A percentile compares a stretch with the other conserved stretches of the same genome.
Conservation (phyloP, 108 stramenopile species). For the Conticribra guillardii region DNA sequence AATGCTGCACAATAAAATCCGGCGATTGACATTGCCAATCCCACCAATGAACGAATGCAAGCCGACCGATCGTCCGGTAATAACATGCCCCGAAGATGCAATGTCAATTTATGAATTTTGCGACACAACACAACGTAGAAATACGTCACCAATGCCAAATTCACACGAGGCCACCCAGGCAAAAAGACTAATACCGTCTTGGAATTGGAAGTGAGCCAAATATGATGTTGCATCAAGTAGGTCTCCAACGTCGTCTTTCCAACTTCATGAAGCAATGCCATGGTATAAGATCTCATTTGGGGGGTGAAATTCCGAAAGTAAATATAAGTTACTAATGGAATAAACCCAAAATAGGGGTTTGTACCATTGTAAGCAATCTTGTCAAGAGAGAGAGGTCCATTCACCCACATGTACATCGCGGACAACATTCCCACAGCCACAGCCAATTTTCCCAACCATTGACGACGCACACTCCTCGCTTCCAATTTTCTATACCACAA, state of each 20-base stretch:
- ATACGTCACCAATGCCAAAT: constrained; percentile 73
- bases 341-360: constrained; percentile 95
- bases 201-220: constrained; percentile 93
- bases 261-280: constrained; percentile 88
- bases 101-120: constrained; percentile 68
- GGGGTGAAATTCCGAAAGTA: constrained; percentile 95
- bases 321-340: constrained; percentile 93
- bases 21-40: constrained; percentile 41
- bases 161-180: constrained; percentile 83
- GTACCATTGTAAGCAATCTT: constrained; percentile 93
- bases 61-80: constrained; percentile 66
- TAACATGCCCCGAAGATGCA: constrained; percentile 71
- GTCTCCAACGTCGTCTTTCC: constrained; percentile 98
- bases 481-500: constrained; percentile 88
- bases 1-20: constrained; percentile 57
- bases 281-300: constrained; percentile 73
- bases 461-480: constrained; percentile 38
- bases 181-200: constrained; percentile 77
- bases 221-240: constrained; percentile 98
- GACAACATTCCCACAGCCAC: constrained; percentile 60
- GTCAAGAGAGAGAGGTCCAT: constrained; percentile 70
- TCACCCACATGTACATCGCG: constrained; percentile 75
- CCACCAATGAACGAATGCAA: constrained; percentile 58
- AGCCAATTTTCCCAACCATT: constrained; percentile 69
- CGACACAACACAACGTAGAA: constrained; percentile 67